Percentiles rank a stretch among this genome's conserved stretches.
phyloP scores from a whole-genome alignment of 768 basidiomycete genomes.

The Podaxis sp. region DNA sequence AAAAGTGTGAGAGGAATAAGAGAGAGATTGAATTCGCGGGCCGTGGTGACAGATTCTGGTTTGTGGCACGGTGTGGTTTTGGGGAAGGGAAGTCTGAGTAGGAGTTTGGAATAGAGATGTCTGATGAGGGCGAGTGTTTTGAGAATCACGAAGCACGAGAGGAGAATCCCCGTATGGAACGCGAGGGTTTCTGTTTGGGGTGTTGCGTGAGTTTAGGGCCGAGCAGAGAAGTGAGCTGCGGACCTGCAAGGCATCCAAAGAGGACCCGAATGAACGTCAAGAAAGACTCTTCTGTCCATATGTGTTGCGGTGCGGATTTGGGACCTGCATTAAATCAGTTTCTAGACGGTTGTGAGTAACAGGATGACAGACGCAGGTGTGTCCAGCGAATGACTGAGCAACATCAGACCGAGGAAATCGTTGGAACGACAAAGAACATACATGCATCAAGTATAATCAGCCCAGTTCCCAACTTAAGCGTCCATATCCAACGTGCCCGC shows the following conservation, averaged over 20 bases:
- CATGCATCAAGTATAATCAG: slow-evolving; percentile 70
- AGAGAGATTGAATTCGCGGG: slow-evolving; percentile 68
- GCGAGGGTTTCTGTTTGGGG: slow-evolving; percentile 59
- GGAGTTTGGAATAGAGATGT: background rate
- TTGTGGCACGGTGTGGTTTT: slow-evolving; percentile 1
- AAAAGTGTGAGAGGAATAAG: slow-evolving; percentile 75
- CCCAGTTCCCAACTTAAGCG: slow-evolving; percentile 54
- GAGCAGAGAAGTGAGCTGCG: slow-evolving; percentile 5
- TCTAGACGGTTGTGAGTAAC: background rate
- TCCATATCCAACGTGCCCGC: slow-evolving; percentile 45
- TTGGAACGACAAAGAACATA: slow-evolving; percentile 30
- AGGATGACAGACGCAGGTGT: slow-evolving; percentile 47
- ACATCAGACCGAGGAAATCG: slow-evolving; percentile 5
- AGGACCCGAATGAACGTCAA: slow-evolving; percentile 53
- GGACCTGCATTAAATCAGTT: slow-evolving; percentile 29
- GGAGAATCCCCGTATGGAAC: slow-evolving; percentile 65
- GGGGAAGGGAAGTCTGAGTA: background rate
- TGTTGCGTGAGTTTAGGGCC: background rate
- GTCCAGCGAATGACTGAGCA: slow-evolving; percentile 73
- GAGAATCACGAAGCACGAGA: slow-evolving; percentile 52
- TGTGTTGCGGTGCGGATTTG: slow-evolving; percentile 28
- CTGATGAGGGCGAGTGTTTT: slow-evolving; percentile 23
- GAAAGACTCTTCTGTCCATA: slow-evolving; percentile 51
- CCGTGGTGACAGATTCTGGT: slow-evolving; percentile 46
- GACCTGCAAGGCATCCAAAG: slow-evolving; percentile 62